These are phyloP conservation scores for Podaxis sp. DNA, from an alignment of 768 basidiomycete species.

Conservation along the genomic window DNA sequence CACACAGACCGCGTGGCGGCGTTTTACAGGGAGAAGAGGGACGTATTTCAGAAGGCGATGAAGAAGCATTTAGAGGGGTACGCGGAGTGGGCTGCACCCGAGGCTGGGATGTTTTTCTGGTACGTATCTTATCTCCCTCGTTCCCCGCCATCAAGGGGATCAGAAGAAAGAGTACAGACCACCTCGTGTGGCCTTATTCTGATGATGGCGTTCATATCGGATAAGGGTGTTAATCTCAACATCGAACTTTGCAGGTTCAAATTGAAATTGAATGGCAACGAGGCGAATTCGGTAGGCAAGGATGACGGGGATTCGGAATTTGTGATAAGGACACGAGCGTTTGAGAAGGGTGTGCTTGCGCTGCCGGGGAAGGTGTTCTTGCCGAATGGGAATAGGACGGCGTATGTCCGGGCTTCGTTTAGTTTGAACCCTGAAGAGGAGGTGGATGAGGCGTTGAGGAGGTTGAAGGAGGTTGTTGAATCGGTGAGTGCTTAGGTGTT, in stretches of 20 bases:
- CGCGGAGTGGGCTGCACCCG: constrained; percentile 70
- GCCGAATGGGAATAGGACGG: constrained; percentile 66
- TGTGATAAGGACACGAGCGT: constrained; percentile 72
- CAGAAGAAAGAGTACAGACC: too few species aligned
- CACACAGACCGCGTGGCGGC: constrained; percentile 70
- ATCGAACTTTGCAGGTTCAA: constrained; percentile 57
- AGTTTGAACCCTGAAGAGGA: constrained; percentile 65
- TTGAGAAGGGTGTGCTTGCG: constrained; percentile 83
- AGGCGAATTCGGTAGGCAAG: constrained; percentile 10
- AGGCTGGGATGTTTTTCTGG: constrained; percentile 92
- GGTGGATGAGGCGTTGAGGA: constrained; percentile 69
- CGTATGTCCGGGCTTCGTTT: constrained; percentile 83
- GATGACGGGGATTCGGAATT: constrained; percentile 66
- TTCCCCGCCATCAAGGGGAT: too few species aligned
- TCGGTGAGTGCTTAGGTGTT: constrained; percentile 23
- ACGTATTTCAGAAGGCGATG: constrained; percentile 78
- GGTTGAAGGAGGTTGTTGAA: constrained; percentile 48
- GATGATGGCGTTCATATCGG: not conserved
- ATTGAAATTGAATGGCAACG: constrained; percentile 40
- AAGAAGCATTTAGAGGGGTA: constrained; percentile 74
- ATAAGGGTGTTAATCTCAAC: not conserved
- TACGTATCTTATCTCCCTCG: constrained; percentile 30
- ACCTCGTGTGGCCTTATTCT: not conserved
- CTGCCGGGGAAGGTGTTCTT: constrained; percentile 84
- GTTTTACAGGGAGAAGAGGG: constrained; percentile 73